These are phyloP conservation scores for Dactylellina haptotyla DNA, from an alignment of 2,329 filamentous ascomycete species.

Conservation along the genomic window DNA sequence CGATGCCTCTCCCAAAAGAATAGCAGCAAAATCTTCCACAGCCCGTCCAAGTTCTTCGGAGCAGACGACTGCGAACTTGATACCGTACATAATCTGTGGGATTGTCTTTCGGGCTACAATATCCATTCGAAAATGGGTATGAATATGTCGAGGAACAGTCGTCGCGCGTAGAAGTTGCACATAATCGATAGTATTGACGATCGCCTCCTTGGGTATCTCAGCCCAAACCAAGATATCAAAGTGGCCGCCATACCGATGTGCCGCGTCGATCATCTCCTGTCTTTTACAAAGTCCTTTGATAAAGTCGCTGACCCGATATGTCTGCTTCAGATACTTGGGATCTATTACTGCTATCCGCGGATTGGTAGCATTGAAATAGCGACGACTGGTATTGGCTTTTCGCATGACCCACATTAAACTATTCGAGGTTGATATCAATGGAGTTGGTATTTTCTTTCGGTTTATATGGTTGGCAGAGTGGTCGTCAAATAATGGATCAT, in stretches of 20 bases:
- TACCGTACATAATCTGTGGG: constrained; percentile 37
- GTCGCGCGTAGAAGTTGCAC: constrained; percentile 36
- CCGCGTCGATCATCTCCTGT: constrained; percentile 39
- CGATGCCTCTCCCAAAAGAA: constrained; percentile 14
- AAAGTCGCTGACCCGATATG: constrained; percentile 31
- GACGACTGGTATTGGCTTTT: constrained; percentile 41
- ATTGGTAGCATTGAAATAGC: constrained; percentile 33
- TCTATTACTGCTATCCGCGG: constrained; percentile 43
- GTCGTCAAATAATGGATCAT: constrained; percentile 24
- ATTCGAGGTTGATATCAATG: constrained; percentile 50
- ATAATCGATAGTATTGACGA: constrained; percentile 45
- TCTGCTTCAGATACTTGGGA: constrained; percentile 29
- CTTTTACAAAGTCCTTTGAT: constrained; percentile 26
- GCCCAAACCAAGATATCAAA: constrained; percentile 49
- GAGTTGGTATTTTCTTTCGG: constrained; percentile 40
- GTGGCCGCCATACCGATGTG: constrained; percentile 46
- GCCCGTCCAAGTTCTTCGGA: constrained; percentile 25
- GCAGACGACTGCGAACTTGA: constrained; percentile 47
- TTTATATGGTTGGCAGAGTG: constrained; percentile 49
- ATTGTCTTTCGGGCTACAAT: constrained; percentile 43
- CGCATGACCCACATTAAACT: constrained; percentile 50
- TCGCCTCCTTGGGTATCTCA: constrained; percentile 38
- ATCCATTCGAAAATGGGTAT: constrained; percentile 43
- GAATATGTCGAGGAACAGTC: constrained; percentile 37
- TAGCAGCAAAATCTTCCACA: constrained; percentile 24